These are phyloP conservation scores for Sordariomycetes sp. DNA, from an alignment of 2,329 filamentous ascomycete species.

Conservation along the genomic window DNA sequence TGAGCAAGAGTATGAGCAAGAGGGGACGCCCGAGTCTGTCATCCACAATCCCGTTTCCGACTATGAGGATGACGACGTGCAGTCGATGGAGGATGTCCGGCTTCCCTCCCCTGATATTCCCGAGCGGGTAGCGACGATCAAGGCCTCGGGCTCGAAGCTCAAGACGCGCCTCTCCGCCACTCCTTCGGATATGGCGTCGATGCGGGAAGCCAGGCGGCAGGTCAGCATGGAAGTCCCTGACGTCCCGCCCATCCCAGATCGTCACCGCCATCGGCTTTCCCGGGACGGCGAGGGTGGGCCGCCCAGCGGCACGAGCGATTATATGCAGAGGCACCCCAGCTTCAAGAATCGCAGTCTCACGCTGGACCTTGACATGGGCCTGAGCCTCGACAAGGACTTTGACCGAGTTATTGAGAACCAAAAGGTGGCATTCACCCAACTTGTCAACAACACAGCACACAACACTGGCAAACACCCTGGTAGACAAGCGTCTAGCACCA, in stretches of 20 bases:
- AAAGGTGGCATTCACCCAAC: constrained; percentile 62
- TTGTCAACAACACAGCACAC: constrained; percentile 7
- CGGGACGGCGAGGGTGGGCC: constrained; percentile 28
- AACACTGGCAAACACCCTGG: constrained; percentile 13
- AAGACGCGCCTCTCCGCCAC: constrained; percentile 85
- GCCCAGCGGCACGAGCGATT: constrained; percentile 21
- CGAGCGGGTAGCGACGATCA: constrained; percentile 76
- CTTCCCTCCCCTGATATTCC: constrained; percentile 54
- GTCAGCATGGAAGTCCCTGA: constrained; percentile 58
- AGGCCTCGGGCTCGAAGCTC: constrained; percentile 71
- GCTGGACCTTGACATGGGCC: constrained; percentile 66
- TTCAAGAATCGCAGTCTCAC: constrained; percentile 75
- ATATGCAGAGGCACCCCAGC: constrained; percentile 52
- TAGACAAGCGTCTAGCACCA: constrained; percentile 31
- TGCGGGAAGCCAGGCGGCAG: constrained; percentile 76
- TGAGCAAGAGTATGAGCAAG: constrained; percentile 25
- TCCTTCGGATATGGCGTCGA: constrained; percentile 67
- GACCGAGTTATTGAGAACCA: constrained; percentile 89
- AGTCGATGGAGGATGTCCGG: constrained; percentile 24
- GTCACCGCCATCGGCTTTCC: constrained; percentile 42
- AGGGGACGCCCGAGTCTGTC: constrained; percentile 75
- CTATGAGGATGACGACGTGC: constrained; percentile 19
- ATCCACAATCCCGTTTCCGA: constrained; percentile 60
- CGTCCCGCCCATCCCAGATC: constrained; percentile 47
- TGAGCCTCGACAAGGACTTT: constrained; percentile 85